Evolutionary conservation across 2,329 filamentous ascomycete genomes (phyloP).

Genomic region (Mycogone perniciosa): DNA sequence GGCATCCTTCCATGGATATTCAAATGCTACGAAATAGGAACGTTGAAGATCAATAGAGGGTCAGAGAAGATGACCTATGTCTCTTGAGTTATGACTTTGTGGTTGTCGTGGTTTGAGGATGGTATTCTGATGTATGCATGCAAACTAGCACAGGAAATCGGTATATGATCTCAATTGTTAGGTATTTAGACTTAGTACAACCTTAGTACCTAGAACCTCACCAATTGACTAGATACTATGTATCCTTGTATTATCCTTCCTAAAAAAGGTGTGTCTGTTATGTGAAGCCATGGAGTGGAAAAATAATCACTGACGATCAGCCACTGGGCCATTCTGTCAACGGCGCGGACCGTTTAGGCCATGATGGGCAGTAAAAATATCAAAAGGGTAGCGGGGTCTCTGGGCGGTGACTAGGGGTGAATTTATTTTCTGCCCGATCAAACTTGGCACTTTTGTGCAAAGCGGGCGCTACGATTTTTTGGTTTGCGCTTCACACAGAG

Average conservation of each 20-base stretch:
- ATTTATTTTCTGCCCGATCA: conserved; percentile 27
- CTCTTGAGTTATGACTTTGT: background rate
- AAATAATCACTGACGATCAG: too few relatives aligned
- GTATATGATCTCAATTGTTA: too few relatives aligned
- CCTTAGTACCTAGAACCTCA: too few relatives aligned
- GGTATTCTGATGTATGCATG: background rate
- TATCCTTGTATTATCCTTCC: too few relatives aligned
- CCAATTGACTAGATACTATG: too few relatives aligned
- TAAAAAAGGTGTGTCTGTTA: background rate
- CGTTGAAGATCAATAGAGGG: background rate
- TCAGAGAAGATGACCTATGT: background rate
- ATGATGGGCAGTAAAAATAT: background rate
- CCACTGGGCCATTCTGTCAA: background rate
- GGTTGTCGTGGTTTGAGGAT: background rate
- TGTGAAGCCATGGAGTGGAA: background rate
- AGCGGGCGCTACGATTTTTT: background rate
- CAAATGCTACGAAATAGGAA: background rate
- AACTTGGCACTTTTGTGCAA: conserved; percentile 13
- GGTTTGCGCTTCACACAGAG: background rate
- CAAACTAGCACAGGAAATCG: too few relatives aligned
- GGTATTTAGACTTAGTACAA: too few relatives aligned
- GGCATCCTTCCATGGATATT: conserved; percentile 3
- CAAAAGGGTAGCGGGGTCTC: conserved; percentile 11
- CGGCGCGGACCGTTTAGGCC: background rate
- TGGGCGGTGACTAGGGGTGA: conserved; percentile 23